A percentile compares a stretch with the other conserved stretches of the same genome.
Evolutionary conservation across 2,329 filamentous ascomycete genomes (phyloP).

Genomic region (Ophiostoma sp.): DNA sequence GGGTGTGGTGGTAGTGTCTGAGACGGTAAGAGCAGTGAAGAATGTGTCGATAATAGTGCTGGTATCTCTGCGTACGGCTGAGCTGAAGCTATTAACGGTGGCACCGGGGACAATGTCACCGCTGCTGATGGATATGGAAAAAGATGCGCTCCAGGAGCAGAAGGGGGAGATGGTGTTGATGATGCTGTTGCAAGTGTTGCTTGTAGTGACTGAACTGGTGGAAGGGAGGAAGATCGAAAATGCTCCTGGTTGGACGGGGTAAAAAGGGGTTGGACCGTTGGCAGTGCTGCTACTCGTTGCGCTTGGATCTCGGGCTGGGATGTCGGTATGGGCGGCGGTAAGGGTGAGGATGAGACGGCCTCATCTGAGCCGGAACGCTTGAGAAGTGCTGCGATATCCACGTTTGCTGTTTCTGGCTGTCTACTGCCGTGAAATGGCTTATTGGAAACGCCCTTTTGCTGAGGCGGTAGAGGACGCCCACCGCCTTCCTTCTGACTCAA

Average conservation of each 20-base stretch:
- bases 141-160: slow-evolving; percentile 29
- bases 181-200: slow-evolving; percentile 12
- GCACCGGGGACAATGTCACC: slow-evolving; percentile 21
- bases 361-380: slow-evolving; percentile 70
- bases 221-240: slow-evolving; percentile 36
- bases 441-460: not conserved
- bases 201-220: slow-evolving; percentile 26
- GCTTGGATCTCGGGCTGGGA: not conserved
- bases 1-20: not conserved
- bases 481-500: slow-evolving; percentile 9
- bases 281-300: not conserved
- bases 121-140: slow-evolving; percentile 19
- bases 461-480: slow-evolving; percentile 18
- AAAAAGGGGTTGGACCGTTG: not conserved
- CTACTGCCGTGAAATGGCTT: slow-evolving; percentile 33
- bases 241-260: slow-evolving; percentile 28
- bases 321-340: not conserved
- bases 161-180: slow-evolving; percentile 36
- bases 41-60: no score
- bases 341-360: slow-evolving; percentile 48
- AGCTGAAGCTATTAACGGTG: not conserved
- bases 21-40: not conserved
- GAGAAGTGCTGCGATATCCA: slow-evolving; percentile 92
- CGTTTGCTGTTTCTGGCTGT: slow-evolving; percentile 56
- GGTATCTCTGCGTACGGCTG: not conserved